Conservation (phyloP, 805 yeast genomes). For the Wickerhamomyces xylosicus region DNA sequence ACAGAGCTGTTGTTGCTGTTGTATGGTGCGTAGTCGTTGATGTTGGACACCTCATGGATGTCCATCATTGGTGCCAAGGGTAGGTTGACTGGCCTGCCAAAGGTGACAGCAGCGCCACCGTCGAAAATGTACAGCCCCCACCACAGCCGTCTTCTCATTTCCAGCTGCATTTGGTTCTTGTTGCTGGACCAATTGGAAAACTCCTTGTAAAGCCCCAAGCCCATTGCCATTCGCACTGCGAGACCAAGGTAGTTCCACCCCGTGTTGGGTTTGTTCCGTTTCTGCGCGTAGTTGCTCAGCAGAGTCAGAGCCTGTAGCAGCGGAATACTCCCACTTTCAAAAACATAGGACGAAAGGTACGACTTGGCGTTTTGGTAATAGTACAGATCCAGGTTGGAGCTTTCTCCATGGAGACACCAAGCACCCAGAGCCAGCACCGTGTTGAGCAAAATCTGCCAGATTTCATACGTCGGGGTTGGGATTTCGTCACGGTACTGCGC, state of each 20-base stretch:
- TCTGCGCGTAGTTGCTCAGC: slow-evolving; percentile 51
- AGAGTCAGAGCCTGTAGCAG: slow-evolving; percentile 41
- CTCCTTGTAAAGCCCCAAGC: slow-evolving; percentile 52
- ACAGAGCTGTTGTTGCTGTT: slow-evolving; percentile 13
- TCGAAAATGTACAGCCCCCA: slow-evolving; percentile 60
- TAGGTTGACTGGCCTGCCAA: slow-evolving; percentile 52
- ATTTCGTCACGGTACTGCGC: slow-evolving; percentile 32
- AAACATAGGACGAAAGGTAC: slow-evolving; percentile 32
- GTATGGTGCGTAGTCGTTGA: slow-evolving; percentile 33
- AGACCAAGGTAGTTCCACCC: slow-evolving; percentile 62
- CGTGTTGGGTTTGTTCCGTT: slow-evolving; percentile 55
- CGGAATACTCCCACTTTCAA: slow-evolving; percentile 52
- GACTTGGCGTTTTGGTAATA: slow-evolving; percentile 46
- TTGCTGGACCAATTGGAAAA: slow-evolving; percentile 30
- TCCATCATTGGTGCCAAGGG: slow-evolving; percentile 38
- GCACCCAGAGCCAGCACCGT: slow-evolving; percentile 59
- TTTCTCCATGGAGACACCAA: slow-evolving; percentile 52
- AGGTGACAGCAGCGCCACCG: slow-evolving; percentile 51
- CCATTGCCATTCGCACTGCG: slow-evolving; percentile 57
- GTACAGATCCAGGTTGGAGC: slow-evolving; percentile 37
- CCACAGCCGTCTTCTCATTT: slow-evolving; percentile 53
- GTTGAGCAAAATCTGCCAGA: slow-evolving; percentile 45
- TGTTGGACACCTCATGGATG: slow-evolving; percentile 38
- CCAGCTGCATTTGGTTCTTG: slow-evolving; percentile 33
- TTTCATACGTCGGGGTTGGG: slow-evolving; percentile 30